Base-by-base conservation (phyloP, 2,329 filamentous ascomycete species). In the Monosporascus sp. region DNA sequence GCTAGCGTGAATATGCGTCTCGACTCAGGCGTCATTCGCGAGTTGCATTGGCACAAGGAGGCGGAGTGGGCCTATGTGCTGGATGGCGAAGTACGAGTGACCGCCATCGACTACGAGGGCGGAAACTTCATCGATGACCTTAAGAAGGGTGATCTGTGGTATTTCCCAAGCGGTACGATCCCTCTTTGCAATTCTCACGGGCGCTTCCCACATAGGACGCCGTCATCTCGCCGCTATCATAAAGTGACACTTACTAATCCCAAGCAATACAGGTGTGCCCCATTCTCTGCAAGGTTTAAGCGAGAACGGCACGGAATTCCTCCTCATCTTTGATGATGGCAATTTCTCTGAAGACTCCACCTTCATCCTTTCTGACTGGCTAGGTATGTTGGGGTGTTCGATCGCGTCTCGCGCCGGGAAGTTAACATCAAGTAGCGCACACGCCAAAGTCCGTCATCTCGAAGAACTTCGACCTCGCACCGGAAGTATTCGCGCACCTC, bases 41-140 rank as follows among this genome's bases (percentile, higher is more conserved):
- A 91, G 67, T 75, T 91, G 8, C 88, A 91, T 65, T 91, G 88
- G 88, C 88, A 91, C 74, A 89, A 88, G 61, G 85, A 89, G 66
- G 86, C 85, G 38, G 88, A 91, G 64, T 90, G 88, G 87, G 85
- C 85, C 0, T 90, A 87, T 57, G 83, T 90, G 3, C 78, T 90
- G 0, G 81, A 86, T 52, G 88, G 88, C 49, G 77, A 79, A 54
- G 85, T 88, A 20, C 82, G 88, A 50, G 80, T 91, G 49, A 89
- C 86, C 0, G 87, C 84, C 1, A 77, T 91, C 18, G 86, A 90
- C 68, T 82, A 85, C 42, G 85, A 92, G 56, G 88, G 88, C 9
- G 83, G 88, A 55, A 88, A 83, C 57, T 91, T 90, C 66, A 81
- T 91, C 55, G 88, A 90, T 58, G 88, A 92, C 63, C 70, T 92